Percentiles rank a stretch among this genome's conserved stretches.
These are phyloP conservation scores for Boletellus ananas DNA, from an alignment of 768 basidiomycete genomes.

Conservation along the genomic window DNA sequence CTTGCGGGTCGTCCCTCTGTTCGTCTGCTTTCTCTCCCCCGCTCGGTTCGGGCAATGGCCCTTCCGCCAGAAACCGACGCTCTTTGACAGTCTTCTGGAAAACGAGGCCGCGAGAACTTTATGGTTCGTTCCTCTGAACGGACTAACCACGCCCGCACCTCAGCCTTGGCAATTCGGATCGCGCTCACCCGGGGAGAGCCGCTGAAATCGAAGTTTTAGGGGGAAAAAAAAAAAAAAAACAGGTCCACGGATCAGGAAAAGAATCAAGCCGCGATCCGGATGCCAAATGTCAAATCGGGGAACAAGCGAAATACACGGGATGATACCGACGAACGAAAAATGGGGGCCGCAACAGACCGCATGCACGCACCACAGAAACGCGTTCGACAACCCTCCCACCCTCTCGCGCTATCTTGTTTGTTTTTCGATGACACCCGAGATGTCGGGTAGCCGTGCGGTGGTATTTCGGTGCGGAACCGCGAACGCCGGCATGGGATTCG, in stretches of 20 bases:
- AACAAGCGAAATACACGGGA: background rate
- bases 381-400: too few species aligned
- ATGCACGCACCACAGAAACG: too few species aligned
- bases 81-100: slow-evolving; percentile 11
- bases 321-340: too few species aligned
- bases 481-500: slow-evolving; percentile 11
- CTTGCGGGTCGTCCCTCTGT: too few species aligned
- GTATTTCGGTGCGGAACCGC: slow-evolving; percentile 11
- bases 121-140: background rate
- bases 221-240: background rate
- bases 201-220: slow-evolving; percentile 7
- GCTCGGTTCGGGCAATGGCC: slow-evolving; percentile 7
- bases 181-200: slow-evolving; percentile 12
- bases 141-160: slow-evolving; percentile 7
- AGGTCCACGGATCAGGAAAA: slow-evolving; percentile 23
- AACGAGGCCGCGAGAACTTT: too few species aligned
- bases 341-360: too few species aligned
- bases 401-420: background rate
- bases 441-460: background rate
- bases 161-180: slow-evolving; percentile 2
- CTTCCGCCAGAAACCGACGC: slow-evolving; percentile 5
- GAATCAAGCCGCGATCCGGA: slow-evolving; percentile 4
- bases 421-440: background rate
- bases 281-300: background rate
- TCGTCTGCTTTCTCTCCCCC: background rate